Conservation (phyloP, 306 rosid genomes). For the Pterocarpus macrocarpus region DNA sequence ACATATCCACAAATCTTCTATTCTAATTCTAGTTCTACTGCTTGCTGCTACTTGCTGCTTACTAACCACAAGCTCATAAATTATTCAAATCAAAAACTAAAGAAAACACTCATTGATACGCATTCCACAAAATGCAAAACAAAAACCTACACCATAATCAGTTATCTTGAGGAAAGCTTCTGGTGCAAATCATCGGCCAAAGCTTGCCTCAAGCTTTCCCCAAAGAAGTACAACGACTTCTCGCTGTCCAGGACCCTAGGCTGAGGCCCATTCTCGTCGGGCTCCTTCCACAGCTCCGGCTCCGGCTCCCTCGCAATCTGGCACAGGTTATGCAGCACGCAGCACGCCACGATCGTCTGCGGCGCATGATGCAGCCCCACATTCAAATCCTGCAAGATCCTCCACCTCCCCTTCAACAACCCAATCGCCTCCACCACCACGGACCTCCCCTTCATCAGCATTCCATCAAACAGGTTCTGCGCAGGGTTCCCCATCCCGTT, state of each 20-base stretch:
- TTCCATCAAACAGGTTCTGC: conserved; percentile 87
- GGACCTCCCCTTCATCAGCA: conserved; percentile 95
- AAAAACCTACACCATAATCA: neutral
- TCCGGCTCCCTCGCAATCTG: conserved; percentile 96
- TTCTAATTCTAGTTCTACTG: conserved; percentile 22
- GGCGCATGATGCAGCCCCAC: conserved; percentile 88
- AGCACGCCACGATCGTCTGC: conserved; percentile 90
- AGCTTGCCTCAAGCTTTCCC: conserved; percentile 90
- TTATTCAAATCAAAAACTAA: conserved; percentile 12
- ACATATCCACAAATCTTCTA: conserved; percentile 22
- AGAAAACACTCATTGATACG: neutral
- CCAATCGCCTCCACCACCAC: conserved; percentile 89
- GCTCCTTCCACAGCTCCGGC: conserved; percentile 88
- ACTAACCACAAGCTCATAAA: conserved; percentile 6
- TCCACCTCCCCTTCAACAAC: conserved; percentile 94
- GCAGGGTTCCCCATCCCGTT: conserved; percentile 85
- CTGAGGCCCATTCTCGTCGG: conserved; percentile 76
- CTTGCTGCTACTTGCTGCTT: neutral
- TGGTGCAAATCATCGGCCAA: conserved; percentile 93
- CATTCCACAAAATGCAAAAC: neutral
- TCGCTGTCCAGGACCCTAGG: conserved; percentile 78
- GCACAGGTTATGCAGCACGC: conserved; percentile 91
- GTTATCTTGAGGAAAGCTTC: conserved; percentile 81
- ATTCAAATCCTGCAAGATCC: conserved; percentile 82
- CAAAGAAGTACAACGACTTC: conserved; percentile 72